A percentile compares a stretch with the other conserved stretches of the same genome.
These are phyloP conservation scores for Bipolaris cookei DNA, from an alignment of 2,329 filamentous ascomycete species.

Conservation along the genomic window DNA sequence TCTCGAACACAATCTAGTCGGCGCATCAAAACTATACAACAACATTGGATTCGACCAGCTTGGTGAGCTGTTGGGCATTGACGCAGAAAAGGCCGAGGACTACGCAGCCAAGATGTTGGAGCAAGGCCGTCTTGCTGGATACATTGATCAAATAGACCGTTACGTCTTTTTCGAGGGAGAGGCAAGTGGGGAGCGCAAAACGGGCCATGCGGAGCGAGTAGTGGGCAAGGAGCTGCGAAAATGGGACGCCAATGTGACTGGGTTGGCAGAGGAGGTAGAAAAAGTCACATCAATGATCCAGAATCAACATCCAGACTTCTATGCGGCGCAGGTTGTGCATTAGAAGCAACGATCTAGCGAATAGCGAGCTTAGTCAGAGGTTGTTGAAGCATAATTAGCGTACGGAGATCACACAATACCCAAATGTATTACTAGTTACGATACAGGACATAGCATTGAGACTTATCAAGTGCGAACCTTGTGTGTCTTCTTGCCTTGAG, in stretches of 20 bases:
- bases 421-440: conserved; percentile 11
- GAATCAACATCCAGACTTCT: conserved; percentile 72
- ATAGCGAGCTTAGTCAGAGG: not conserved
- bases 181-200: conserved; percentile 71
- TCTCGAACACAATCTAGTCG: conserved; percentile 93
- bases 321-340: conserved; percentile 52
- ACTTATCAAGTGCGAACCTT: not conserved
- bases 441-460: not conserved
- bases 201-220: conserved; percentile 63
- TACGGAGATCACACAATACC: conserved; percentile 9
- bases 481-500: not conserved
- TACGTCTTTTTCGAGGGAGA: conserved; percentile 87
- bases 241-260: conserved; percentile 90
- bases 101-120: conserved; percentile 96
- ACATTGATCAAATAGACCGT: conserved; percentile 92
- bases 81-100: conserved; percentile 81
- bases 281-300: conserved; percentile 82
- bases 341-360: conserved; percentile 14
- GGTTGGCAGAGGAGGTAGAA: conserved; percentile 87
- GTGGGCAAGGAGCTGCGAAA: conserved; percentile 75
- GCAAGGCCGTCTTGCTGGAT: conserved; percentile 83
- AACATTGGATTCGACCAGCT: conserved; percentile 69
- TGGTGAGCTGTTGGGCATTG: conserved; percentile 76
- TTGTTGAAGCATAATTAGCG: conserved; percentile 9
- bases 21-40: conserved; percentile 68